Conservation (phyloP, 495 filamentous ascomycete genomes). For the Penicillium paxilli region DNA sequence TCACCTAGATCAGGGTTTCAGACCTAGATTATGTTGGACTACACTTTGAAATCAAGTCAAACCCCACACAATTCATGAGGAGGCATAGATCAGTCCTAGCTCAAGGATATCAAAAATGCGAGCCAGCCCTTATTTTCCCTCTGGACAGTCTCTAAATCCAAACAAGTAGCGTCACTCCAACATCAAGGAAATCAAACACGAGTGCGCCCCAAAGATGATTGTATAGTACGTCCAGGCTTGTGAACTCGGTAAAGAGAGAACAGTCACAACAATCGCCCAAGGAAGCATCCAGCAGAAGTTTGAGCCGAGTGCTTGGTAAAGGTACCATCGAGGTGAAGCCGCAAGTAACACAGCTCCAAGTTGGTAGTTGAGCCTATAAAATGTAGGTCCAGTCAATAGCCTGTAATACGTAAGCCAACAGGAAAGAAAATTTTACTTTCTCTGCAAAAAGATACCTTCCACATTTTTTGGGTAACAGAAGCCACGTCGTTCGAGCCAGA, state of each 20-base stretch:
- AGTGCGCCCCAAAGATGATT: constrained; percentile 70
- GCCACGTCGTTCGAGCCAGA: constrained; percentile 56
- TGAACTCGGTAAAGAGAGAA: constrained; percentile 40
- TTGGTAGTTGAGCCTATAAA: constrained; percentile 67
- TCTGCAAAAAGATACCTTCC: constrained; percentile 37
- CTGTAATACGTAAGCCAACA: constrained; percentile 9
- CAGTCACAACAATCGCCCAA: constrained; percentile 65
- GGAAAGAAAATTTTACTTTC: constrained; percentile 7
- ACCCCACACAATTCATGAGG: too few species aligned
- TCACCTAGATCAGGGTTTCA: too few species aligned
- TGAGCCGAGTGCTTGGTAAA: constrained; percentile 62
- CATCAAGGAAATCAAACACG: constrained; percentile 63
- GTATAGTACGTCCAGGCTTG: constrained; percentile 70
- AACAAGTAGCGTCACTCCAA: neutral
- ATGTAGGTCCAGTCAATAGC: constrained; percentile 73
- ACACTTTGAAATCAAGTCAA: too few species aligned
- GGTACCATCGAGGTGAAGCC: constrained; percentile 65
- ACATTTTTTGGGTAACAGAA: constrained; percentile 65
- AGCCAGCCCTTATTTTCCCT: constrained; percentile 6
- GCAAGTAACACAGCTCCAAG: constrained; percentile 65
- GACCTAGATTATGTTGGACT: too few species aligned
- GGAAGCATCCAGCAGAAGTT: constrained; percentile 70
- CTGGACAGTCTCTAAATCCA: constrained; percentile 6
- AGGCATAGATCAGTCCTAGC: too few species aligned
- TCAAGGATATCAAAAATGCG: neutral